A percentile compares a stretch with the other conserved stretches of the same genome.
phyloP scores from a whole-genome alignment of 1,139 yeast genomes.

The Kazachstania sp. region DNA sequence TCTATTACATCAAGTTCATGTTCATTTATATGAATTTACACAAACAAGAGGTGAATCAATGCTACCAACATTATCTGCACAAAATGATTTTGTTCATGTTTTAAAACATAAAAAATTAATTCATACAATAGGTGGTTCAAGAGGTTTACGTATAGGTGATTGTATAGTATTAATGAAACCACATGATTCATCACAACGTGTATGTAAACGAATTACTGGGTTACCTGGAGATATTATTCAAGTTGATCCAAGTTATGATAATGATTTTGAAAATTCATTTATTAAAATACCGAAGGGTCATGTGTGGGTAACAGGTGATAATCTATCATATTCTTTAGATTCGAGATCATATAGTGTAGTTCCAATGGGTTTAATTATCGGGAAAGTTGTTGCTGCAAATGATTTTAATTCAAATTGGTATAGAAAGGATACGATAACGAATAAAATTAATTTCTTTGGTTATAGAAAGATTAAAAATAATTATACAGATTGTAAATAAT shows the following conservation, averaged over 20 bases:
- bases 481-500: slow-evolving; percentile 13
- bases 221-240: slow-evolving; percentile 88
- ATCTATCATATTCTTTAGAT: slow-evolving; percentile 79
- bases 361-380: slow-evolving; percentile 82
- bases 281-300: slow-evolving; percentile 80
- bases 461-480: slow-evolving; percentile 48
- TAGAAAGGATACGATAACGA: slow-evolving; percentile 13
- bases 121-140: slow-evolving; percentile 27
- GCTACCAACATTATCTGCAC: slow-evolving; percentile 78
- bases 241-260: slow-evolving; percentile 61
- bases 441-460: slow-evolving; percentile 25
- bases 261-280: slow-evolving; percentile 42
- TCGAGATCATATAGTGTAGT: slow-evolving; percentile 81
- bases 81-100: slow-evolving; percentile 74
- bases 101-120: slow-evolving; percentile 38
- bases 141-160: slow-evolving; percentile 64
- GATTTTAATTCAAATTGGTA: slow-evolving; percentile 33
- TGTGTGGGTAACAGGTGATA: slow-evolving; percentile 96
- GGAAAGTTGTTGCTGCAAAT: slow-evolving; percentile 69
- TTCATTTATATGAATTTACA: slow-evolving; percentile 63
- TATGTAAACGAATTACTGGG: slow-evolving; percentile 88
- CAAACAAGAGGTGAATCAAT: slow-evolving; percentile 90
- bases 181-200: slow-evolving; percentile 75
- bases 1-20: slow-evolving; percentile 56
- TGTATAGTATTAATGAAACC: slow-evolving; percentile 85